Evolutionary conservation across 2,329 filamentous ascomycete genomes (phyloP), one percentile per base, ranked within the genome.

Genomic region (Diaporthe citrichinensis): DNA sequence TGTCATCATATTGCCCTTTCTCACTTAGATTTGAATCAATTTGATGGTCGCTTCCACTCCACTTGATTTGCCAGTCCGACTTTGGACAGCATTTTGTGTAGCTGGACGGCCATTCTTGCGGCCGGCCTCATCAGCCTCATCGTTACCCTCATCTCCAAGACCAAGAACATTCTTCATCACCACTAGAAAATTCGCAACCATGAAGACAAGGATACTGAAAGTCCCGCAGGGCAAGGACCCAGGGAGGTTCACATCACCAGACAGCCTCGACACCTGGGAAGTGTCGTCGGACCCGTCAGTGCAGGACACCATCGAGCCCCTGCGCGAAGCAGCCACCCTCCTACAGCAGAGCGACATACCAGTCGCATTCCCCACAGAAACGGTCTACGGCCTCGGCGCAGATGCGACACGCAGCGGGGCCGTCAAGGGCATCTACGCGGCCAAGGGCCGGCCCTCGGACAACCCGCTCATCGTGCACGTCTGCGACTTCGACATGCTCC

Each of bases 381-480:
- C 97, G 0, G 97, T 99, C 0, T 99, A 99, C 83, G 97, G 97
- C 0, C 89, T 99, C 10, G 97, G 95, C n/a, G 97, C 97, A 20
- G 97, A 98, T 85, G 97, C 97, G 15, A 98, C 96, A 36, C 91
- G 95, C 80, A 95, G 93, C 80, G 88, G 87, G 34, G 94, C 96
- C 2, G 96, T 98, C 9, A 92, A 90, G 81, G 96, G 95, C n/a
- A 99, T 99, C 79, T 99, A 97, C 84, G 89, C 91, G 31, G 95
- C 95, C 71, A 99, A 99, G 85, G 94, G 95, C 74, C 88, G 97
- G 73, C 97, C 97, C 4, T 94, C 94, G 9, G 97, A 99, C 82
- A 99, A 99, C 83, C 97, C 97, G 25, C 90, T 99, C 75, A 99
- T 99, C 79, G 92, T 98, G 34, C 97, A 99, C 83, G 89, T 98